Evolutionary conservation across 2,329 filamentous ascomycete genomes (phyloP).

Genomic region (Chrysosphaeria jannelii): DNA sequence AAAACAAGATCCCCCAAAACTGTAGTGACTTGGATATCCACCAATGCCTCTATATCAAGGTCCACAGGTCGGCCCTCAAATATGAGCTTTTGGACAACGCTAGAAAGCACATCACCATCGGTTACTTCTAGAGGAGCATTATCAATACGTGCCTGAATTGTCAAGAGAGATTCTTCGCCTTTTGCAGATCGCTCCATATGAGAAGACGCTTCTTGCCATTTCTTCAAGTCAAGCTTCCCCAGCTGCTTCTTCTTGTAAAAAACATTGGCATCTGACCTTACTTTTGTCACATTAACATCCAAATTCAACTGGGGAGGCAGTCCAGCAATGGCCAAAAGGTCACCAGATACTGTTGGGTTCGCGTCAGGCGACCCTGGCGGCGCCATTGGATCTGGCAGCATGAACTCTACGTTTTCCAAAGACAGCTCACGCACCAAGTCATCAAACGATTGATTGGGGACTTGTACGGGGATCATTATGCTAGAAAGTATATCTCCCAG

Average conservation of each 20-base stretch:
- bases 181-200: conserved; percentile 28
- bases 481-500: conserved; percentile 50
- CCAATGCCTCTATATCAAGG: conserved; percentile 45
- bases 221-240: conserved; percentile 44
- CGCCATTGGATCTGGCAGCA: conserved; percentile 50
- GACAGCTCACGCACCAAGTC: conserved; percentile 70
- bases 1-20: conserved; percentile 54
- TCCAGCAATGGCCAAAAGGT: conserved; percentile 47
- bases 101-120: conserved; percentile 45
- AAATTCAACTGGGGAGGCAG: conserved; percentile 74
- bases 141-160: conserved; percentile 46
- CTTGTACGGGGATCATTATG: conserved; percentile 56
- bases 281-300: conserved; percentile 42
- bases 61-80: conserved; percentile 41
- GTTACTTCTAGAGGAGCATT: conserved; percentile 62
- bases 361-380: conserved; percentile 42
- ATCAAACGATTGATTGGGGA: conserved; percentile 56
- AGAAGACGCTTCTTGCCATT: conserved; percentile 70
- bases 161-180: conserved; percentile 28
- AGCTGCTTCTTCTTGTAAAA: conserved; percentile 52
- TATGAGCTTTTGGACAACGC: conserved; percentile 52
- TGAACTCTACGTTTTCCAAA: conserved; percentile 59
- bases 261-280: conserved; percentile 53
- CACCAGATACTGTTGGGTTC: conserved; percentile 54
- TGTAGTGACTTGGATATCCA: conserved; percentile 60